Evolutionary conservation across 192 early-diverging fungal species (phyloP).

Genomic region (Helicostylum pulchrum): DNA sequence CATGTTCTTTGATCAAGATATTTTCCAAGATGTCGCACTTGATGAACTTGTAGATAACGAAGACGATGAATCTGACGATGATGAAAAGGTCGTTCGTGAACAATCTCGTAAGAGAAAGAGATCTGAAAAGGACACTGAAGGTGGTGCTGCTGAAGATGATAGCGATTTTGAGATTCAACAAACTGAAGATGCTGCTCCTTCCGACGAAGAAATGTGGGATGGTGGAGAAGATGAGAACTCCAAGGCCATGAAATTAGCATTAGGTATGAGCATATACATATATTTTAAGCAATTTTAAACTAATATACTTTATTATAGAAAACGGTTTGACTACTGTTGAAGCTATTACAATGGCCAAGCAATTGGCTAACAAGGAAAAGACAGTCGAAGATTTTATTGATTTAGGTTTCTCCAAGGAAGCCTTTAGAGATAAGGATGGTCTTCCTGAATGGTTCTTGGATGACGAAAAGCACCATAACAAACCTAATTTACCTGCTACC

Average conservation of each 20-base stretch:
- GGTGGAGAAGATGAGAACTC: conserved; percentile 60
- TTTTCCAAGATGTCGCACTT: conserved; percentile 72
- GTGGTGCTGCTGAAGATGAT: conserved; percentile 39
- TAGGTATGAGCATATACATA: conserved; percentile 29
- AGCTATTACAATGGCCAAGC: conserved; percentile 85
- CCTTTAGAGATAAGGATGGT: conserved; percentile 81
- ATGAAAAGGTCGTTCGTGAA: conserved; percentile 15
- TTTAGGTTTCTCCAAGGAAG: conserved; percentile 86
- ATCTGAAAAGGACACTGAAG: conserved; percentile 42
- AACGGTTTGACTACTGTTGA: conserved; percentile 84
- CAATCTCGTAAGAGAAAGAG: conserved; percentile 43
- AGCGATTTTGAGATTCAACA: conserved; percentile 61
- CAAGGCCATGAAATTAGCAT: conserved; percentile 44
- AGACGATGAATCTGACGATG: conserved; percentile 44
- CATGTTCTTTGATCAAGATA: conserved; percentile 95
- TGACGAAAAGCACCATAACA: conserved; percentile 89
- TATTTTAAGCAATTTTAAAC: not conserved
- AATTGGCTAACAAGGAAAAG: conserved; percentile 73
- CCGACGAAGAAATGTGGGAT: conserved; percentile 55
- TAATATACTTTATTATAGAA: conserved; percentile 17
- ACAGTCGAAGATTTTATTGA: conserved; percentile 85
- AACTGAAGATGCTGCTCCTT: conserved; percentile 25
- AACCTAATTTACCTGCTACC: conserved; percentile 86
- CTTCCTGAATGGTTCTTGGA: conserved; percentile 92
- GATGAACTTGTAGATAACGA: conserved; percentile 55